Evolutionary conservation across 2,329 filamentous ascomycete genomes (phyloP).

Genomic region (Huntiella abstrusa): DNA sequence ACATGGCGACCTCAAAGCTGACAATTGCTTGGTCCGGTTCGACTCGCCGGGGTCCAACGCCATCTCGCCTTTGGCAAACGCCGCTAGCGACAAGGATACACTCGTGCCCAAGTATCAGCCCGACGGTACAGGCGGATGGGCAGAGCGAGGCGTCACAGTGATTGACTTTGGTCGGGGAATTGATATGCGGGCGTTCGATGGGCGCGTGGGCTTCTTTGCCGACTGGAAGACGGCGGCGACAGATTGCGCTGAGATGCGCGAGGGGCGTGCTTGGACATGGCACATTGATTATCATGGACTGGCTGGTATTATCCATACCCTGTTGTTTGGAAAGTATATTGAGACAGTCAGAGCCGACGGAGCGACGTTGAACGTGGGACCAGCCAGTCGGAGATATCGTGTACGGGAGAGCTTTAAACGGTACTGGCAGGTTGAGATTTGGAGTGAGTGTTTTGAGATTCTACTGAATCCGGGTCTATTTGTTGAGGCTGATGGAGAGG

Average conservation of each 20-base stretch:
- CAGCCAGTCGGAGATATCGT: conserved; percentile 48
- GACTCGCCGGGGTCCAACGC: conserved; percentile 27
- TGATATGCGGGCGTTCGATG: conserved; percentile 70
- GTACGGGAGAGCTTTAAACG: conserved; percentile 72
- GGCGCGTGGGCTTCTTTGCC: conserved; percentile 62
- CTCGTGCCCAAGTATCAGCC: conserved; percentile 49
- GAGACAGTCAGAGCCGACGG: conserved; percentile 47
- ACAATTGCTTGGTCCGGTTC: conserved; percentile 84
- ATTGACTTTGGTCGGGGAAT: conserved; percentile 94
- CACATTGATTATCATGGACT: conserved; percentile 94
- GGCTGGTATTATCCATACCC: conserved; percentile 68
- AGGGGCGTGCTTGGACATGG: conserved; percentile 88
- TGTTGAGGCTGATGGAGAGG: conserved; percentile 31
- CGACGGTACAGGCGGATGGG: conserved; percentile 63
- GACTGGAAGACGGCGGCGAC: conserved; percentile 82
- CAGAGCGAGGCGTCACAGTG: conserved; percentile 57
- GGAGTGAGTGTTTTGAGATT: conserved; percentile 65
- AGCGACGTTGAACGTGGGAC: conserved; percentile 29
- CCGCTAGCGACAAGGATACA: conserved; percentile 10
- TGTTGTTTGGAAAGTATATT: conserved; percentile 91
- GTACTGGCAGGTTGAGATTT: conserved; percentile 93
- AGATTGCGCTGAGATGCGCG: conserved; percentile 90
- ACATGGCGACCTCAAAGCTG: conserved; percentile 86
- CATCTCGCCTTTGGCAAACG: background rate
- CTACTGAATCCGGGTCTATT: conserved; percentile 63